Evolutionary conservation across 2,329 filamentous ascomycete genomes (phyloP), one percentile per base, ranked within the genome.

Genomic region (Fusarium sp.): DNA sequence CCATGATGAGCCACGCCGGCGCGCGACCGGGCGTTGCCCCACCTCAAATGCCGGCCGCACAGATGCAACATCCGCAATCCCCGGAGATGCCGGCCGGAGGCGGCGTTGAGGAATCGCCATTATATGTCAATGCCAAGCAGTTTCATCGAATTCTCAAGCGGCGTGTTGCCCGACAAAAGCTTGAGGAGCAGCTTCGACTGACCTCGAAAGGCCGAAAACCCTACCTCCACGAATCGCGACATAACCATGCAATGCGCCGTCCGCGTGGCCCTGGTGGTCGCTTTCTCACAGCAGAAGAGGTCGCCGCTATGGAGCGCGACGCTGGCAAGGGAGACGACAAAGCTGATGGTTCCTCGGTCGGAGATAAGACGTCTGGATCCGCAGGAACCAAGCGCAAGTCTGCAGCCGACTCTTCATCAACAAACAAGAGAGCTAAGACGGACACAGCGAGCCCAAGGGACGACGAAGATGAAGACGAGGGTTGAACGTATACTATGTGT

Each of bases 101-200:
- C 17, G 89, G 89, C 15, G 91, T 92, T 5, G 97, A 98, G 82
- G 97, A 99, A 81, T 96, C 96, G 0, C 97, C 97, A 0, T 87
- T 99, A 1, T 99, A 99, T 78, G 97, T 99, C 79, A 99, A 99
- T 79, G 97, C 97, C 6, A 99, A 99, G 83, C 97, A 99, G 80
- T 99, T 99, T 78, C 97, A 99, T 81, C 93, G 97, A 30, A 99
- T 99, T 58, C 85, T 99, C 64, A 98, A 99, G 87, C 90, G 97
- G 67, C 91, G 97, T 68, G 95, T 98, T 73, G 97, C 97, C 8
- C 90, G 97, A 37, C 97, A 98, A 83, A 95, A 94, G 81, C 87
- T 99, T 17, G 97, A 99, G 82, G 97, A 99, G 82, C 94, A 95
- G 64, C 85, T 99, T 50, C 91, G 97, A 47, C 86, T 98, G 67